A percentile compares a stretch with the other conserved stretches of the same genome.
These are phyloP conservation scores for Saturnispora serradocipensis DNA, from an alignment of 805 yeast species.

Conservation along the genomic window DNA sequence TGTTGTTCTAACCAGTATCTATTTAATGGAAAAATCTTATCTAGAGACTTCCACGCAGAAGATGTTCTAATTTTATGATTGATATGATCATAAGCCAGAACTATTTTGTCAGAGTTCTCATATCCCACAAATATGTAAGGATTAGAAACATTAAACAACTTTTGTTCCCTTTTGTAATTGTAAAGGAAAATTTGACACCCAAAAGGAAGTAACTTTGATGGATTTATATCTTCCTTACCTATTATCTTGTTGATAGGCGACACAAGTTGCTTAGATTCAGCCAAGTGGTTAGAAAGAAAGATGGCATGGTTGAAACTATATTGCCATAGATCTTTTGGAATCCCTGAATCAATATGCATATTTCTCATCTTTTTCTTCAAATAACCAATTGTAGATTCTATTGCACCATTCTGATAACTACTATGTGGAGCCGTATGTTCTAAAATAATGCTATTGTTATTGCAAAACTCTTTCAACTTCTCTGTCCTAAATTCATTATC, in stretches of 20 bases:
- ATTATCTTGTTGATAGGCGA: background rate
- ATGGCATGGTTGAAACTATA: background rate
- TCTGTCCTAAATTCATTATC: background rate
- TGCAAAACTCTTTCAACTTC: background rate
- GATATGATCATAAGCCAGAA: background rate
- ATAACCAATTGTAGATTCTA: background rate
- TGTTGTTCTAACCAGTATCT: background rate
- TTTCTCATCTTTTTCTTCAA: background rate
- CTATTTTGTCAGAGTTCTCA: background rate
- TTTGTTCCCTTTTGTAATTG: background rate
- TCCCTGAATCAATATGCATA: background rate
- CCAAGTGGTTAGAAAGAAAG: background rate
- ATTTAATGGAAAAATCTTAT: background rate
- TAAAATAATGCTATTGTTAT: background rate
- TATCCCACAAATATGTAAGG: background rate
- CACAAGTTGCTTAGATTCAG: background rate
- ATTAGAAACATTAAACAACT: background rate
- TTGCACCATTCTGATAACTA: background rate
- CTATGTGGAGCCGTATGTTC: background rate
- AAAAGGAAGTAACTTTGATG: background rate
- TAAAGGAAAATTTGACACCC: background rate
- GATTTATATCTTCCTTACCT: background rate
- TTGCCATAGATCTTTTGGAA: background rate
- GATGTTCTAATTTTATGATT: background rate
- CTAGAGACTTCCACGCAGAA: background rate